These are phyloP conservation scores for Aegilops longissima DNA, from an alignment of 176 grass and related monocot genomes.

Conservation along the genomic window DNA sequence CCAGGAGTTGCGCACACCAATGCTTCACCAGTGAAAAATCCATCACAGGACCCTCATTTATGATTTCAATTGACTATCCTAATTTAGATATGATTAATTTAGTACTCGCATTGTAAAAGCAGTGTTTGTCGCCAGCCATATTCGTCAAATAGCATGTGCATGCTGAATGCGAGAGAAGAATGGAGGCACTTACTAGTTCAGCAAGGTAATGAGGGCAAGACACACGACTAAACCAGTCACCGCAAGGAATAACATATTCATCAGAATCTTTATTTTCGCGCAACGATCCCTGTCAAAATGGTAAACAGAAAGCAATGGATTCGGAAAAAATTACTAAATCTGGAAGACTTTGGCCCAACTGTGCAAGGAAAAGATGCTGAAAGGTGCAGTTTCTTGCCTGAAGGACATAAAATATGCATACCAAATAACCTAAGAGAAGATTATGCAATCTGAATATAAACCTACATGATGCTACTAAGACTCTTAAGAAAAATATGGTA, in stretches of 20 bases:
- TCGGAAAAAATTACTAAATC: constrained; percentile 4
- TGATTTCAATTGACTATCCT: constrained; percentile 1
- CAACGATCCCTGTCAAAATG: constrained; percentile 71
- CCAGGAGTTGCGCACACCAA: background rate
- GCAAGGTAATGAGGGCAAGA: constrained; percentile 93
- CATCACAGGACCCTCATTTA: background rate
- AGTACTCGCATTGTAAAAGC: background rate
- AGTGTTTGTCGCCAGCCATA: background rate
- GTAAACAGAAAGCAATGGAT: constrained; percentile 32
- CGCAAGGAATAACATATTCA: constrained; percentile 82
- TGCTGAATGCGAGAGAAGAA: constrained; percentile 18
- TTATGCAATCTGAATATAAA: background rate
- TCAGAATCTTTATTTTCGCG: constrained; percentile 70
- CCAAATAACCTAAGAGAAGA: background rate
- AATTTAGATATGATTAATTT: background rate
- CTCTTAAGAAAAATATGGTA: background rate
- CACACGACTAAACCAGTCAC: constrained; percentile 87
- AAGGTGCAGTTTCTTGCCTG: background rate
- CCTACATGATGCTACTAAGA: background rate
- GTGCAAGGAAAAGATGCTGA: background rate
- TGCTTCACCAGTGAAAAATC: background rate
- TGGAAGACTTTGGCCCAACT: background rate
- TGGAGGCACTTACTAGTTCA: constrained; percentile 72
- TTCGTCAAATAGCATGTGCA: background rate
- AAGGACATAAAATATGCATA: constrained; percentile 8